Base-by-base conservation (phyloP, 345 rosid species). In the Eucalyptus sp. region DNA sequence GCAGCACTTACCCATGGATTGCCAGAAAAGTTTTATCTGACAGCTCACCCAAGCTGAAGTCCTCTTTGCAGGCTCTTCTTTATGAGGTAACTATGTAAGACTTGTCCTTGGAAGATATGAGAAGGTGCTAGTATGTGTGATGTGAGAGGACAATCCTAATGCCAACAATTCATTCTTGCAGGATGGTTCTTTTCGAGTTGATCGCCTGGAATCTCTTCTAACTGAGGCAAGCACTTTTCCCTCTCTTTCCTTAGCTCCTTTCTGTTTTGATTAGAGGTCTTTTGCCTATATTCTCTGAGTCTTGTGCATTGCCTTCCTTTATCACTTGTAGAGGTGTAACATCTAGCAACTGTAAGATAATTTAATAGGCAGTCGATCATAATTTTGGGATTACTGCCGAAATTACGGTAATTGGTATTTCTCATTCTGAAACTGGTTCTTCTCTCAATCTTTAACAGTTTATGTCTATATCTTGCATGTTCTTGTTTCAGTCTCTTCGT, bases 1-100 rank as follows among this genome's bases (percentile, higher is more conserved):
- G 99, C 31, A 96, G 99, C 90, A 96, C 99, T 86, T 97, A 96
- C 90, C 99, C 99, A n/a, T 97, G 99, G 99, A 97, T 97, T 91
- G 99, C 99, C 48, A 96, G 93, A 91, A 97, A 97, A 92, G 95
- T 97, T 51, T 91, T 97, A 87, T 96, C 97, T 83, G 97, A 97
- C 88, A 92, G 96, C 93, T 97, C 99, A 89, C 98, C 99, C 1
- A 94, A 96, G 91, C 94, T 96, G 90, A 95, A 92, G 92, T 92
- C 95, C 79, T 95, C 99, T 90, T 92, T 97, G 90, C 95, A 90
- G 88, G 88, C 93, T 90, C 96, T 97, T 92, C 96, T 97, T 81
- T 97, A 97, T 66, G 91, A 97, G 98, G 99, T 96, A 88, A 90
- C 51, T 88, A 37, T 76, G 83, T 37, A 37, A 37, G 48, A 37